Conservation (phyloP, 2,329 filamentous ascomycete genomes). For the Diaporthe citriasiana region DNA sequence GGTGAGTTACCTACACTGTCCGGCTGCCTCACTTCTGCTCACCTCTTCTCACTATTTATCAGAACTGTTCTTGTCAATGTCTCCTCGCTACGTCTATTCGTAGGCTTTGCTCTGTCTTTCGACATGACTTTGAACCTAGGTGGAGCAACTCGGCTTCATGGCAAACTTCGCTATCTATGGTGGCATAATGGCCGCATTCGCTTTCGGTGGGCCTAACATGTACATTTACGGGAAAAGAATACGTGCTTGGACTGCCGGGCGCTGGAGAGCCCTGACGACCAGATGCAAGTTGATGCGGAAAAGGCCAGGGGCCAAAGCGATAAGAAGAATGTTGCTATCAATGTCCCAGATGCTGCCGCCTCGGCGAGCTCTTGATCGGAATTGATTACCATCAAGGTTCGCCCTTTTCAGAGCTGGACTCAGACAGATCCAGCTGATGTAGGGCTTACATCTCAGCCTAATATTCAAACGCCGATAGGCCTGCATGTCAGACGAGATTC, state of each 20-base stretch:
- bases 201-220: slow-evolving; percentile 42
- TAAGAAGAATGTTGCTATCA: background rate
- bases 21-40: background rate
- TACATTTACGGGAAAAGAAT: slow-evolving; percentile 45
- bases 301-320: background rate
- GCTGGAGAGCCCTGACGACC: slow-evolving; percentile 26
- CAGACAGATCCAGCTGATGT: background rate
- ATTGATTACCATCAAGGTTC: background rate
- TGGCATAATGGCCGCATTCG: slow-evolving; percentile 37
- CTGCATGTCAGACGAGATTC: background rate
- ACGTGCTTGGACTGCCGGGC: slow-evolving; percentile 39
- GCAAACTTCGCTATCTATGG: slow-evolving; percentile 43
- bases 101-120: slow-evolving; percentile 44
- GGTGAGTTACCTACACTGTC: slow-evolving; percentile 42
- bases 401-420: background rate
- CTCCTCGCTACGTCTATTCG: slow-evolving; percentile 45
- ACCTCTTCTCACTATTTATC: background rate
- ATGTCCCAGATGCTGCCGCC: too few species aligned
- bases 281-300: slow-evolving; percentile 17
- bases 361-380: background rate
- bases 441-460: background rate
- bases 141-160: slow-evolving; percentile 42
- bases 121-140: slow-evolving; percentile 45
- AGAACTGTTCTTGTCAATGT: slow-evolving; percentile 46
- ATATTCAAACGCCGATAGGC: background rate